Evolutionary conservation across 2,329 filamentous ascomycete genomes (phyloP).

Genomic region (Epichloe festucae): DNA sequence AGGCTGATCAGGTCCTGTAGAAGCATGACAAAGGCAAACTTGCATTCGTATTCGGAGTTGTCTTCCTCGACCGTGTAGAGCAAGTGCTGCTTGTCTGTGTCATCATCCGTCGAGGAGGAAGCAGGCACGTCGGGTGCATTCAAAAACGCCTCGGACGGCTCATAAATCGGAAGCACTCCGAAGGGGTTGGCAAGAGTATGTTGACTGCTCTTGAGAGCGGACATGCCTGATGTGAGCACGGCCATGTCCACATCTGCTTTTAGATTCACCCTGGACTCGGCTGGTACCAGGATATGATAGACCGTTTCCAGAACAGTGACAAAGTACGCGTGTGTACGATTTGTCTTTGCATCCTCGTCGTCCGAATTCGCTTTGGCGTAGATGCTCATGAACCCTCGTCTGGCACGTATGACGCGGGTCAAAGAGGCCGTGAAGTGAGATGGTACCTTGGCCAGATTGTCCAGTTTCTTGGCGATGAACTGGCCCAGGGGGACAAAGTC

Average conservation of each 20-base stretch:
- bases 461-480: not conserved
- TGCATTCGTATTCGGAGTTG: not conserved
- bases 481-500: not conserved
- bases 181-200: not conserved
- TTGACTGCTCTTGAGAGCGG: not conserved
- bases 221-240: not conserved
- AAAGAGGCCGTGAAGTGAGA: not conserved
- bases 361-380: not conserved
- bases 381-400: not conserved
- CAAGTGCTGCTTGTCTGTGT: not conserved
- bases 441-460: not conserved
- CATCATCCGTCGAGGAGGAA: not conserved
- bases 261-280: not conserved
- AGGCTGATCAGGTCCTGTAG: not conserved
- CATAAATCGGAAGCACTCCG: not conserved
- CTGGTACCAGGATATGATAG: not conserved
- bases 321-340: not conserved
- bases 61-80: not conserved
- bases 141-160: not conserved
- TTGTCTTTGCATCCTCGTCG: not conserved
- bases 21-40: not conserved
- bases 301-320: not conserved
- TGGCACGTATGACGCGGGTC: not conserved
- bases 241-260: not conserved
- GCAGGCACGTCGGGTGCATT: not conserved